These are phyloP conservation scores for Colletotrichum sp. DNA, from an alignment of 2,329 filamentous ascomycete species.

Conservation along the genomic window DNA sequence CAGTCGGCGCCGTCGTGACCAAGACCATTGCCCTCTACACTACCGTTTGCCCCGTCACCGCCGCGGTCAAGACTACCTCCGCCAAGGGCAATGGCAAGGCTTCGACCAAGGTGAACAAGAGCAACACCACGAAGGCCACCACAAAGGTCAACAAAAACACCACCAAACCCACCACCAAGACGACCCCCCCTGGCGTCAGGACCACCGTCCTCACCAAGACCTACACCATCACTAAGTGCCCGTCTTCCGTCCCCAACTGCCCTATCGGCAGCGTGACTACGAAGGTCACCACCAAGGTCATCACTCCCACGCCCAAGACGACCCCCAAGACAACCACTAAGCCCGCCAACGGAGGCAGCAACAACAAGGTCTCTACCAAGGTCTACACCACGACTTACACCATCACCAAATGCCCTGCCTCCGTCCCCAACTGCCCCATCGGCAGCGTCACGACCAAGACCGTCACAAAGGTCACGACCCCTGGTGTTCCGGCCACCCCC, in stretches of 20 bases:
- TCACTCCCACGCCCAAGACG: background rate
- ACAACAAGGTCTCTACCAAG: conserved; percentile 30
- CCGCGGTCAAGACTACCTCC: conserved; percentile 2
- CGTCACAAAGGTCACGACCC: conserved; percentile 28
- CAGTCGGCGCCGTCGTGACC: conserved; percentile 41
- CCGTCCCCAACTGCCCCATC: conserved; percentile 41
- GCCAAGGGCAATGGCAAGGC: background rate
- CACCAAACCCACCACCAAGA: background rate
- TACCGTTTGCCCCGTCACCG: conserved; percentile 45
- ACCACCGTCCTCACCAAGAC: conserved; percentile 45
- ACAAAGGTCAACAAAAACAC: background rate
- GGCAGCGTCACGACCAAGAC: conserved; percentile 41
- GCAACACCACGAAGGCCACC: background rate
- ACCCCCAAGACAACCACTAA: background rate
- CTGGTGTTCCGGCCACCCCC: background rate
- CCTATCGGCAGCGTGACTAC: conserved; percentile 42
- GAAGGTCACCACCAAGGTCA: conserved; percentile 35
- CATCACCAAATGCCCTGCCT: conserved; percentile 58
- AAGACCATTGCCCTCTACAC: conserved; percentile 37
- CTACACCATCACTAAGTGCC: conserved; percentile 62
- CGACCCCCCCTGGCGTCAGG: background rate
- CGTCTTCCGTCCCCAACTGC: conserved; percentile 44
- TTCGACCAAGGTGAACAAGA: background rate
- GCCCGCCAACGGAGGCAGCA: background rate
- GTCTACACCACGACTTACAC: conserved; percentile 52